phyloP scores from a whole-genome alignment of 805 yeast genomes.

The Monosporozyma solicola region DNA sequence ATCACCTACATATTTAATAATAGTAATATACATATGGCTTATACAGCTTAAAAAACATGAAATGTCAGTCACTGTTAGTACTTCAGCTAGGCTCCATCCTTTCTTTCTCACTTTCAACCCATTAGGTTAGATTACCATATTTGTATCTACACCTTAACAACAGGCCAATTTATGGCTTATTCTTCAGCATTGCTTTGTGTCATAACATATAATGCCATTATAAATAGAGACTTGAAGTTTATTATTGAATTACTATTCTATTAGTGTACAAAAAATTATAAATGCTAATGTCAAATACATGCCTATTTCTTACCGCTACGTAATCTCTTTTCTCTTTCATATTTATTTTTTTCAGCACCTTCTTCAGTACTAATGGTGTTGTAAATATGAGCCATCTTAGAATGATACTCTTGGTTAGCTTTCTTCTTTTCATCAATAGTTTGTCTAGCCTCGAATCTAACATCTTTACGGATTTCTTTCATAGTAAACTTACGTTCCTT shows the following conservation, averaged over 20 bases:
- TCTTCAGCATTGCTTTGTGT: no score
- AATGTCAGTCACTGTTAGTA: no score
- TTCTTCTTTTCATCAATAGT: slow-evolving; percentile 69
- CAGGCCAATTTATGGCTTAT: no score
- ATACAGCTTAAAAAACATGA: no score
- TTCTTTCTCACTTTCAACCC: no score
- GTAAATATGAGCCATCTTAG: slow-evolving; percentile 79
- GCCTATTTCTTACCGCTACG: slow-evolving; percentile 40
- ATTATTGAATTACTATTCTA: neutral
- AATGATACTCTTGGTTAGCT: slow-evolving; percentile 71
- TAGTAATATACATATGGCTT: no score
- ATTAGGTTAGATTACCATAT: no score
- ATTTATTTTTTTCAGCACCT: slow-evolving; percentile 89
- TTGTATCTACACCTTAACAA: no score
- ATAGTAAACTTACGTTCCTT: slow-evolving; percentile 82
- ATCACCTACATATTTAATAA: no score
- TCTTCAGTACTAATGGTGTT: slow-evolving; percentile 86
- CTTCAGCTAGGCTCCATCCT: no score
- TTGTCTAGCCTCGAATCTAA: slow-evolving; percentile 79
- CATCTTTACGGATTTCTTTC: slow-evolving; percentile 85
- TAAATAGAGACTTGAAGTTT: slow-evolving; percentile 7
- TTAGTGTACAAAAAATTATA: neutral
- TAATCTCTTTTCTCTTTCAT: slow-evolving; percentile 73
- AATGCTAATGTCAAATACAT: neutral
- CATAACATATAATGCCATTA: no score